Conservation (phyloP, 2,329 filamentous ascomycete genomes). For the Colletotrichum siamense region DNA sequence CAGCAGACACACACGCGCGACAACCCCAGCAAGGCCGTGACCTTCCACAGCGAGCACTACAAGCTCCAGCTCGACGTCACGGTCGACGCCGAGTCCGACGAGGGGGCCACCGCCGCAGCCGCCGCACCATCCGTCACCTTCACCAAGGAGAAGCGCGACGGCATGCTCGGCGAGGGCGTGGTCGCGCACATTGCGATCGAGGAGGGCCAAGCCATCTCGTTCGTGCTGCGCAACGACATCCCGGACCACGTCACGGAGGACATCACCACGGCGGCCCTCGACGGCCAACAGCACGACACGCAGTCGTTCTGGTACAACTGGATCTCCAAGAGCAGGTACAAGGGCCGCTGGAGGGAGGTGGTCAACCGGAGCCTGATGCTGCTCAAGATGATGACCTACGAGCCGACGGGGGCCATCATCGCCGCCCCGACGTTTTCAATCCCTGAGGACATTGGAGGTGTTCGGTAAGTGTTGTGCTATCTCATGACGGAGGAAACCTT, state of each 20-base stretch:
- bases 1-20: constrained; percentile 45
- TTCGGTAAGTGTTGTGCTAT: constrained; percentile 36
- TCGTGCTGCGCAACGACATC: constrained; percentile 70
- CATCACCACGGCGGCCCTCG: constrained; percentile 64
- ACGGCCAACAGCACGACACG: constrained; percentile 71
- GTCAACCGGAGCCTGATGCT: constrained; percentile 75
- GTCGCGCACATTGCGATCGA: constrained; percentile 62
- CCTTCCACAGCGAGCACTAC: constrained; percentile 63
- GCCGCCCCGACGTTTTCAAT: constrained; percentile 80
- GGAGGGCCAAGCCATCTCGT: constrained; percentile 73
- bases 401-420: constrained; percentile 79
- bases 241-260: constrained; percentile 60
- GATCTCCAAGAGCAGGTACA: constrained; percentile 74
- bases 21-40: constrained; percentile 62
- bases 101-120: constrained; percentile 46
- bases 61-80: constrained; percentile 73
- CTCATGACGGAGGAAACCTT: fast-evolving
- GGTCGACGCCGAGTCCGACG: constrained; percentile 61
- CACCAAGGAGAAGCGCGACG: constrained; percentile 53
- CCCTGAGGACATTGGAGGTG: constrained; percentile 75
- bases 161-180: constrained; percentile 67
- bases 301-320: constrained; percentile 77
- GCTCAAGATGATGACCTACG: constrained; percentile 78
- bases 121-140: constrained; percentile 58
- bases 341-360: constrained; percentile 75